phyloP scores from a whole-genome alignment of 352 stramenopile genomes.

The Phytophthora colocasiae region DNA sequence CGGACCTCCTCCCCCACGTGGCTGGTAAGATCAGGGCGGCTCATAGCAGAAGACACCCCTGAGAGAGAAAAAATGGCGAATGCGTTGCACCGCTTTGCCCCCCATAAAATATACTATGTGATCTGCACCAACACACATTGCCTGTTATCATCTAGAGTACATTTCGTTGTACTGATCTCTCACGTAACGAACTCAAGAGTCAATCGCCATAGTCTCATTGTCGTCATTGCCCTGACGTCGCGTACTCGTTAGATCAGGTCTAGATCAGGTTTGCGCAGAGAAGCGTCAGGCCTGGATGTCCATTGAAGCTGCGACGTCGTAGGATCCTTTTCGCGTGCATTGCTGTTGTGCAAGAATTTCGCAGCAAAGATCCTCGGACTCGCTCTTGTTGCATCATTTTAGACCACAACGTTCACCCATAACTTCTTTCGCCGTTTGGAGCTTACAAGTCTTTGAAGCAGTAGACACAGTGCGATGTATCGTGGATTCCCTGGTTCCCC shows the following conservation, averaged over 20 bases:
- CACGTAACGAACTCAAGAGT: not conserved
- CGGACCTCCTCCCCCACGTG: conserved; percentile 13
- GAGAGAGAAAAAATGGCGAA: not conserved
- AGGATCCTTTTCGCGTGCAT: not conserved
- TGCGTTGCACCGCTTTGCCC: not conserved
- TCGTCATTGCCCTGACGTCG: no score
- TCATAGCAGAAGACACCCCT: not conserved
- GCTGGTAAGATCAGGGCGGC: conserved; percentile 15
- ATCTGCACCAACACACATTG: not conserved
- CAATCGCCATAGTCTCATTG: not conserved
- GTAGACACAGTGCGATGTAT: conserved; percentile 10
- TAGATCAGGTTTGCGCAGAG: conserved; percentile 2
- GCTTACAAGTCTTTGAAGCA: not conserved
- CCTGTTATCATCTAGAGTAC: no score
- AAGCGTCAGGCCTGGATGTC: not conserved
- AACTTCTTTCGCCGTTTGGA: conserved; percentile 15
- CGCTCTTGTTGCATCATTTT: no score
- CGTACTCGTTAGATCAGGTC: not conserved
- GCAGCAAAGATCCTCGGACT: not conserved
- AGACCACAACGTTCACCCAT: not conserved
- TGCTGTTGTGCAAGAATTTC: not conserved
- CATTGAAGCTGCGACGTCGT: not conserved
- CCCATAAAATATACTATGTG: not conserved
- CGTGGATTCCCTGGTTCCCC: conserved; percentile 16
- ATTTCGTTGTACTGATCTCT: not conserved